Evolutionary conservation across 2,329 filamentous ascomycete genomes (phyloP).

Genomic region (Biscogniauxia mediterranea): DNA sequence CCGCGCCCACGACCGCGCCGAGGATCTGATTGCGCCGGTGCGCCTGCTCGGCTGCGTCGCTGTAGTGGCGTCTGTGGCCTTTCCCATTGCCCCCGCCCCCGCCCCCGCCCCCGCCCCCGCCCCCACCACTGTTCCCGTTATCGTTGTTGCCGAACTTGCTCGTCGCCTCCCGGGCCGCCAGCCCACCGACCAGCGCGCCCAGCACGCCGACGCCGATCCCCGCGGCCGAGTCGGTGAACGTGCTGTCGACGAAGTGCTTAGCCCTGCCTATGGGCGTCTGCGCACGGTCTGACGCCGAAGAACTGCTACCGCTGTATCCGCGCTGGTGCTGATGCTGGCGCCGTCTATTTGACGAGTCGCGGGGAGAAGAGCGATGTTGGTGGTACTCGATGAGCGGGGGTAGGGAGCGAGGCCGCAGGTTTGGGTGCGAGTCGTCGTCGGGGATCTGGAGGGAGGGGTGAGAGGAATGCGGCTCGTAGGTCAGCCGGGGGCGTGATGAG

Average conservation of each 20-base stretch:
- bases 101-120: not conserved
- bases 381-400: constrained; percentile 23
- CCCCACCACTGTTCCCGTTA: not conserved
- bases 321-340: constrained; percentile 1
- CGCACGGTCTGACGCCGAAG: constrained; percentile 23
- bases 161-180: constrained; percentile 52
- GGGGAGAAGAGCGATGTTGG: not conserved
- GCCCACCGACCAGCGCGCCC: constrained; percentile 53
- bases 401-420: constrained; percentile 28
- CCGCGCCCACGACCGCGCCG: constrained; percentile 52
- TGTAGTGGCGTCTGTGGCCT: constrained; percentile 9
- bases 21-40: constrained; percentile 38
- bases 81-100: not conserved
- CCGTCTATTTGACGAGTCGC: too few species aligned
- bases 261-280: constrained; percentile 40
- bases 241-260: constrained; percentile 41
- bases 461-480: constrained; percentile 43
- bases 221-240: constrained; percentile 47
- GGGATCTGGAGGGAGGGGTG: constrained; percentile 18
- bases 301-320: constrained; percentile 25
- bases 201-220: constrained; percentile 52
- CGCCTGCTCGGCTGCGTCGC: constrained; percentile 20
- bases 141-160: constrained; percentile 32
- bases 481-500: constrained; percentile 20
- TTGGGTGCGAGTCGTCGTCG: constrained; percentile 20